phyloP scores from a whole-genome alignment of 148 eudicot species.

The Rhododendron kiyosumense region DNA sequence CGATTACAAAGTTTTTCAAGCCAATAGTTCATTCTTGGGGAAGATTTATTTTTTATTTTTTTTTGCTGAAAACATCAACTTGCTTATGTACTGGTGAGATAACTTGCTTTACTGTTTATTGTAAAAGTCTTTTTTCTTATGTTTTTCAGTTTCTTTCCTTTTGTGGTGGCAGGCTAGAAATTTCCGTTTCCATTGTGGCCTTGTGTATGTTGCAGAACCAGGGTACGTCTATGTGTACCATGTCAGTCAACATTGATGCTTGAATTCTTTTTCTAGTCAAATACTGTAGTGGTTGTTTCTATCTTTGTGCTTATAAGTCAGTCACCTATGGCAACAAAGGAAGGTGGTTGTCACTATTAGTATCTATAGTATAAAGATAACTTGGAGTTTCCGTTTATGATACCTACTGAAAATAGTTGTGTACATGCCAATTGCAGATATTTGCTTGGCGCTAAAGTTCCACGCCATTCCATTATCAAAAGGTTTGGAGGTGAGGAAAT shows the following conservation, averaged over 20 bases:
- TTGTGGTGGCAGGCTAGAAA: slow-evolving; percentile 70
- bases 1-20: neutral
- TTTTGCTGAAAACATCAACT: neutral
- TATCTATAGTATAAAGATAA: neutral
- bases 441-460: slow-evolving; percentile 91
- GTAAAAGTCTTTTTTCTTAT: neutral
- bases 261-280: neutral
- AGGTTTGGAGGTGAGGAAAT: slow-evolving; percentile 82
- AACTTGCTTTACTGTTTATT: neutral
- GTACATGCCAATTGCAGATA: slow-evolving; percentile 40
- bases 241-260: neutral
- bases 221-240: slow-evolving; percentile 45
- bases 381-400: neutral
- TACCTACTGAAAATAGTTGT: neutral
- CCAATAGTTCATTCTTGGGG: neutral
- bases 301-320: neutral
- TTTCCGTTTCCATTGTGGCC: slow-evolving; percentile 89
- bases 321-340: neutral
- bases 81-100: neutral
- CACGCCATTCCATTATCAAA: slow-evolving; percentile 90
- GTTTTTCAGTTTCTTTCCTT: neutral
- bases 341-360: neutral
- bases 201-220: slow-evolving; percentile 95
- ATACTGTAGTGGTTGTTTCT: neutral
- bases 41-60: neutral